phyloP scores from a whole-genome alignment of 192 early-diverging fungal genomes.

The Umbelopsis sp. region DNA sequence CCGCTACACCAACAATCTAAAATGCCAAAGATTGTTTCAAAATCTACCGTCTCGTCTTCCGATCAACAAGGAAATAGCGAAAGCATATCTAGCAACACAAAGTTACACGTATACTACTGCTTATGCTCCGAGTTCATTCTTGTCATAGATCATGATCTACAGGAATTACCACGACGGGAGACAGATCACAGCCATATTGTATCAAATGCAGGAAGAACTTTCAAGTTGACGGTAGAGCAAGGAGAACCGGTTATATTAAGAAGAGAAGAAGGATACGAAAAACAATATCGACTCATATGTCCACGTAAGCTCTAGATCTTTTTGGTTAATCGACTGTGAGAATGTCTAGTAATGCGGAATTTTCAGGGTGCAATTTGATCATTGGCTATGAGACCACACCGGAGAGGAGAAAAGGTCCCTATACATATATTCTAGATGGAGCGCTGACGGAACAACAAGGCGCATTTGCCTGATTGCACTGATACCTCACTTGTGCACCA shows the following conservation, averaged over 20 bases:
- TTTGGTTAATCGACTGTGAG: not conserved
- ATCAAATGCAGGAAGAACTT: constrained; percentile 51
- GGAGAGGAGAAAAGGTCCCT: constrained; percentile 48
- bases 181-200: constrained; percentile 54
- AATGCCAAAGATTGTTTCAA: constrained; percentile 65
- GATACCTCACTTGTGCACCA: too few relatives aligned
- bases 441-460: constrained; percentile 58
- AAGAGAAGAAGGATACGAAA: constrained; percentile 43
- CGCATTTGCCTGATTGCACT: not conserved
- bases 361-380: constrained; percentile 46
- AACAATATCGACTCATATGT: constrained; percentile 36
- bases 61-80: constrained; percentile 45
- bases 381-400: constrained; percentile 58
- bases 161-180: constrained; percentile 47
- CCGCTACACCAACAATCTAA: not conserved
- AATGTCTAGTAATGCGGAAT: constrained; percentile 19
- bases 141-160: constrained; percentile 55
- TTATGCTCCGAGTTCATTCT: constrained; percentile 63
- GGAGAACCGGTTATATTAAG: constrained; percentile 41
- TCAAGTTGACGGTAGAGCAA: constrained; percentile 52
- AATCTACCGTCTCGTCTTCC: constrained; percentile 58
- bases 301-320: constrained; percentile 27
- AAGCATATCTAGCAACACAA: constrained; percentile 12
- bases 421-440: constrained; percentile 60
- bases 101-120: constrained; percentile 60